Base-by-base conservation (phyloP, 2,329 filamentous ascomycete species). In the Ustulina deusta region DNA sequence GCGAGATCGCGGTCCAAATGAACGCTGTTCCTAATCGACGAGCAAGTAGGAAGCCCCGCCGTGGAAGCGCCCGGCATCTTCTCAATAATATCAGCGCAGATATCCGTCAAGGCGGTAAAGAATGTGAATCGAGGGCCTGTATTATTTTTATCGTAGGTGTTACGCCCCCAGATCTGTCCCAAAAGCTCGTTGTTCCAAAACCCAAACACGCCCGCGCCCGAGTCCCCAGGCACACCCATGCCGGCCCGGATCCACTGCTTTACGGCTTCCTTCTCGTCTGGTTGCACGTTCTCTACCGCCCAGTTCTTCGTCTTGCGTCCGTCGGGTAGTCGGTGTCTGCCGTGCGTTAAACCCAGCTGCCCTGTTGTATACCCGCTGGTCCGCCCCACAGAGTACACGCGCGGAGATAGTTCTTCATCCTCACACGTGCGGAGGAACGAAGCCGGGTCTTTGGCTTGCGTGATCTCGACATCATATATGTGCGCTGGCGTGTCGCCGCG, bases 51-150 rank as follows among this genome's bases (percentile, higher is more conserved):
- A 6, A 64, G 61, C 25, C 20, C 32, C 17, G 46, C 32, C 1
- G 6, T 6, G 34, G 22, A 34, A 9, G 25, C 15, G 6, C 10
- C 40, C 0, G 61, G 61, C 61, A 80, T 83, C 58, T 78, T 78
- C 70, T 83, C 81, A 61, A 81, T 79, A 22, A 83, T 81, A 54
- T 83, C 81, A 46, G 83, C 81, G 20, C 82, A 79, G 20, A 83
- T 76, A 65, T 83, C 82, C 27, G 74, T 69, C 17, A 83, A 77
- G 3, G 81, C 80, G 2, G 81, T 83, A 72, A 83, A 83, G 74
- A 76, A 83, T 7, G 81, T 79, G 0, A 78, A 65, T 0, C 81
- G 75, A 3, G 80, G 80, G 0, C 81, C 81, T 0, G 78, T 61
- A 0, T 81, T 80, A 7, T n/a, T 34, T 7, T 42, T 44, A 69